phyloP scores from a whole-genome alignment of 2,329 filamentous ascomycete genomes.

The Bisporella sp. region DNA sequence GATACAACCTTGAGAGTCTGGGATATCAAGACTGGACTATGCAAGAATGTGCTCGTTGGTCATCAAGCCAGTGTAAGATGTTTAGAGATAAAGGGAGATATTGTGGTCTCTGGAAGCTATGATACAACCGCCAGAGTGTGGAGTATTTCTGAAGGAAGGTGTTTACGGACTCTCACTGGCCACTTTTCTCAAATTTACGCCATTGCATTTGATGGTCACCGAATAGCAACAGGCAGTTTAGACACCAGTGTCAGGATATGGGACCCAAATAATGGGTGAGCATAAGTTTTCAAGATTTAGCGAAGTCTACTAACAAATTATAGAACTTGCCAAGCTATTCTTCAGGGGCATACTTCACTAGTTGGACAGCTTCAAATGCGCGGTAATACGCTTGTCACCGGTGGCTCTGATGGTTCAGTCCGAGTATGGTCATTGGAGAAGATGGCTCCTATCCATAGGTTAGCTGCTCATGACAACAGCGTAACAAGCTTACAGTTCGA shows the following conservation, averaged over 20 bases:
- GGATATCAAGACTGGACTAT: constrained; percentile 84
- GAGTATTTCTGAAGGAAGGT: constrained; percentile 94
- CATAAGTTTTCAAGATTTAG: constrained; percentile 20
- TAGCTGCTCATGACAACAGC: constrained; percentile 96
- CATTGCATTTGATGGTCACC: constrained; percentile 90
- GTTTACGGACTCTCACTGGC: constrained; percentile 80
- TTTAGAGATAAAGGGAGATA: constrained; percentile 90
- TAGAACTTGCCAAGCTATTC: constrained; percentile 62
- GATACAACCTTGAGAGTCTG: constrained; percentile 93
- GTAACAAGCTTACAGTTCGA: constrained; percentile 98
- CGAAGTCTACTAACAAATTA: constrained; percentile 25
- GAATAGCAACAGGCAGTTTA: constrained; percentile 90
- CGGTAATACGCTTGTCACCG: constrained; percentile 88
- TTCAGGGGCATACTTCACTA: constrained; percentile 94
- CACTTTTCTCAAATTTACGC: constrained; percentile 99
- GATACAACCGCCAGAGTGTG: constrained; percentile 95
- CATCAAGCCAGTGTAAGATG: constrained; percentile 95
- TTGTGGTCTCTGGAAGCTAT: constrained; percentile 97
- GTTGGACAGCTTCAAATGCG: constrained; percentile 96
- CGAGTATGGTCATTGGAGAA: constrained; percentile 91
- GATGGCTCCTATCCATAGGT: constrained; percentile 85
- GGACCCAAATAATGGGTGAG: constrained; percentile 83
- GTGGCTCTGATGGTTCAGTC: constrained; percentile 92
- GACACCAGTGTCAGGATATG: constrained; percentile 97
- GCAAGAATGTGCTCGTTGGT: constrained; percentile 85